Evolutionary conservation across 108 stramenopile genomes (phyloP).

Genomic region (Fragilariopsis cylindrus): DNA sequence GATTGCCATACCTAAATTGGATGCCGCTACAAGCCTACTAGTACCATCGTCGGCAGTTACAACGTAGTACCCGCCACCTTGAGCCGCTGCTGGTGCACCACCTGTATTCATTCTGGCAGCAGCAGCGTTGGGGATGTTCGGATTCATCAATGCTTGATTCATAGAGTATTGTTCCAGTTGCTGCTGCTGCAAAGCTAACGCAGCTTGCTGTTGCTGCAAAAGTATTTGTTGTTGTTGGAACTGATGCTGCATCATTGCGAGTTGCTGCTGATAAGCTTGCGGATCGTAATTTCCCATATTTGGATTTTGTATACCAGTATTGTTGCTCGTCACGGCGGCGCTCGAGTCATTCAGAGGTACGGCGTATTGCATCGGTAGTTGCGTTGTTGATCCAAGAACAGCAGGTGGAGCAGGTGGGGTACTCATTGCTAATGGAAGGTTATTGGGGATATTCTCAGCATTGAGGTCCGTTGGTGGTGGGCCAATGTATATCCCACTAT

Average conservation of each 20-base stretch:
- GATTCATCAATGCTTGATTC: slow-evolving; percentile 3
- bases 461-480: background rate
- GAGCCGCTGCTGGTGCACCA: slow-evolving; percentile 11
- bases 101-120: slow-evolving; percentile 2
- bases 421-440: background rate
- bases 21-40: slow-evolving; percentile 15
- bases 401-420: background rate
- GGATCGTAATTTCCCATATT: background rate
- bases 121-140: background rate
- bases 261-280: slow-evolving; percentile 21
- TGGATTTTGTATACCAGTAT: background rate
- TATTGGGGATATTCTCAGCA: background rate
- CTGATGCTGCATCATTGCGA: slow-evolving; percentile 24
- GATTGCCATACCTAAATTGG: background rate
- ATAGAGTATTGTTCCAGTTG: slow-evolving; percentile 23
- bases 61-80: slow-evolving; percentile 22
- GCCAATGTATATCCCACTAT: slow-evolving; percentile 1
- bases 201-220: slow-evolving; percentile 32
- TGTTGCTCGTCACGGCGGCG: background rate
- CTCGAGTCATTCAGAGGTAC: background rate
- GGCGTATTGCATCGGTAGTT: background rate
- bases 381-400: background rate
- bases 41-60: slow-evolving; percentile 22
- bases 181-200: slow-evolving; percentile 27
- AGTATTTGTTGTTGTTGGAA: slow-evolving; percentile 37